These are phyloP conservation scores for Scedosporium aurantiacum DNA, from an alignment of 2,329 filamentous ascomycete genomes.

Conservation along the genomic window DNA sequence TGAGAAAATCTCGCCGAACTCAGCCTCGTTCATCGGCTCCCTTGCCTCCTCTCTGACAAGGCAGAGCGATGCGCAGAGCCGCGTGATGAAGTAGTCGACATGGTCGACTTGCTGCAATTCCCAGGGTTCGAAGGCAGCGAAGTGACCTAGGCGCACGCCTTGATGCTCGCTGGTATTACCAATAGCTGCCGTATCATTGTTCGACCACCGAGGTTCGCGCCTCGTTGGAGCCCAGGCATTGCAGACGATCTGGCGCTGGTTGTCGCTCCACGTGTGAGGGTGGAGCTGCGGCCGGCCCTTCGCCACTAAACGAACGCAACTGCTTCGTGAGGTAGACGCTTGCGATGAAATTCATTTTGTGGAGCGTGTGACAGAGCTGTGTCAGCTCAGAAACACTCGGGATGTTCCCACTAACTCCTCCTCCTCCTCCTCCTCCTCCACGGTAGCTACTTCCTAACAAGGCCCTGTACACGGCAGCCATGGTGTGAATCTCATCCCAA, in stretches of 20 bases:
- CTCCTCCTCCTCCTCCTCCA: neutral
- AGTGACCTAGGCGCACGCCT: neutral
- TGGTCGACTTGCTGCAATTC: neutral
- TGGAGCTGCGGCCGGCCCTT: neutral
- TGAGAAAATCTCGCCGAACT: neutral
- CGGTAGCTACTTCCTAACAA: neutral
- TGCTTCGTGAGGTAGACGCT: neutral
- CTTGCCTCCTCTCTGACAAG: neutral
- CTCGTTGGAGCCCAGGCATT: neutral
- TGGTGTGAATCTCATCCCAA: neutral
- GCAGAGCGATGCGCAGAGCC: neutral
- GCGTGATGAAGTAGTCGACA: neutral
- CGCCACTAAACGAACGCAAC: neutral
- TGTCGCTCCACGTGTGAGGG: neutral
- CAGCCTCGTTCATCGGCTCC: neutral
- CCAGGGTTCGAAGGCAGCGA: neutral
- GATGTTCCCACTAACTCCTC: no score
- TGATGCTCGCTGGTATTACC: no score
- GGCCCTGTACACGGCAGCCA: neutral
- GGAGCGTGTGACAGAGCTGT: neutral
- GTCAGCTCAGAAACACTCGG: neutral
- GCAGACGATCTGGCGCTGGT: neutral
- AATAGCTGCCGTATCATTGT: no score
- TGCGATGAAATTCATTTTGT: neutral
- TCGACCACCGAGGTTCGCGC: no score